Percentiles rank a stretch among this genome's conserved stretches.
These are phyloP conservation scores for Coniochaeta sp. DNA, from an alignment of 2,329 filamentous ascomycete species.

Conservation along the genomic window DNA sequence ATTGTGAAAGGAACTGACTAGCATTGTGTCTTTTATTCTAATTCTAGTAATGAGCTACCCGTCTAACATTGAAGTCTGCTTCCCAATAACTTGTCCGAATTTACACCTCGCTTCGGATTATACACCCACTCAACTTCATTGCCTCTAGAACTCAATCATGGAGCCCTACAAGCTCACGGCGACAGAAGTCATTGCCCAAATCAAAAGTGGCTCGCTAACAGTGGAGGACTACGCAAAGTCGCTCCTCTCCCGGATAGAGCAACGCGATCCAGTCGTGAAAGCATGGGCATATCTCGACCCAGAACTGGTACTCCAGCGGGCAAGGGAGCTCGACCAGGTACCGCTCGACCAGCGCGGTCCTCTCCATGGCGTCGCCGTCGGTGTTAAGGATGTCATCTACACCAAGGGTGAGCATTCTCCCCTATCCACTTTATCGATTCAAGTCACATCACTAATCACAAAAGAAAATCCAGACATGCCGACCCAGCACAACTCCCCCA, in stretches of 20 bases:
- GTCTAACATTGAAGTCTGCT: background rate
- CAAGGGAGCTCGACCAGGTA: slow-evolving; percentile 40
- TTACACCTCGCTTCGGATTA: background rate
- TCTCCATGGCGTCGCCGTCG: slow-evolving; percentile 50
- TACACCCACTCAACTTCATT: background rate
- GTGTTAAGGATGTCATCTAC: slow-evolving; percentile 52
- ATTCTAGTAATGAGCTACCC: background rate
- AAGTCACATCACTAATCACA: background rate
- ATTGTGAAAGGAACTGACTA: background rate
- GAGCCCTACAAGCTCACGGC: slow-evolving; percentile 1
- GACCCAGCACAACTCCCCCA: slow-evolving; percentile 45
- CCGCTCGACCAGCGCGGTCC: slow-evolving; percentile 40
- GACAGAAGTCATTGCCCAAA: background rate
- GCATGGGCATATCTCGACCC: slow-evolving; percentile 43
- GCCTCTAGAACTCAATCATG: background rate
- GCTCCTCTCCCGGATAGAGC: slow-evolving; percentile 34
- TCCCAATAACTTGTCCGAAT: background rate
- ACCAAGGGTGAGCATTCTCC: slow-evolving; percentile 33
- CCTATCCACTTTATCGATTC: no score
- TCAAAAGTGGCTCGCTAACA: slow-evolving; percentile 16
- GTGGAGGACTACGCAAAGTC: slow-evolving; percentile 41
- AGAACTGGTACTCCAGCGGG: slow-evolving; percentile 38
- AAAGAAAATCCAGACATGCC: slow-evolving; percentile 38
- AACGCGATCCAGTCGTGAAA: slow-evolving; percentile 34
- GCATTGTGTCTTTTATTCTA: background rate